Conservation (phyloP, 345 rosid species). For the Populus ilicifolia region DNA sequence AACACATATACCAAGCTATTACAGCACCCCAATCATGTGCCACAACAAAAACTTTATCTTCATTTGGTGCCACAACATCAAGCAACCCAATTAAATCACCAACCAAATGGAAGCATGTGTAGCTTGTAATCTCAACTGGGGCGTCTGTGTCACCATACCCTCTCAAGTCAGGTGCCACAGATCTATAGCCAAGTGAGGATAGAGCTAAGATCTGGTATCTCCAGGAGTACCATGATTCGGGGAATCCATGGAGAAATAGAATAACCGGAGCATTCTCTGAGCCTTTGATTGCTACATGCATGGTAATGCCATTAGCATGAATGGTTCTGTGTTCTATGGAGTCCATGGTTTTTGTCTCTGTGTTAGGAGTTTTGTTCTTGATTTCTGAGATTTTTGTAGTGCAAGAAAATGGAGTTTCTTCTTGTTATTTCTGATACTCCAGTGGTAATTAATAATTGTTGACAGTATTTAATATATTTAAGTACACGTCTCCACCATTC, state of each 20-base stretch:
- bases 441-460: too few species aligned
- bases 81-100: slow-evolving; percentile 37
- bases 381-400: too few species aligned
- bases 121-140: not conserved
- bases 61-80: slow-evolving; percentile 34
- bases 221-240: slow-evolving; percentile 13
- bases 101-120: not conserved
- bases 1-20: slow-evolving; percentile 51
- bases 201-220: slow-evolving; percentile 5
- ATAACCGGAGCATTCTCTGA: not conserved
- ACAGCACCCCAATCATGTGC: slow-evolving; percentile 68
- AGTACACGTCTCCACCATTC: too few species aligned
- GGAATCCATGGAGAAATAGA: slow-evolving; percentile 14
- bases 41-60: slow-evolving; percentile 47
- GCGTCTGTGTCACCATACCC: slow-evolving; percentile 13
- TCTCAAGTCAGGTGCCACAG: slow-evolving; percentile 11
- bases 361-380: too few species aligned
- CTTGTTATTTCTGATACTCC: too few species aligned
- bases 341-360: too few species aligned
- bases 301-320: too few species aligned
- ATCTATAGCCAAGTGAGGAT: slow-evolving; percentile 10
- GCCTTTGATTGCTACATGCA: not conserved
- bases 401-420: too few species aligned
- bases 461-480: too few species aligned
- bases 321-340: too few species aligned